phyloP scores from a whole-genome alignment of 176 grass and related monocot genomes.

The Ampelocalamus luodianensis region DNA sequence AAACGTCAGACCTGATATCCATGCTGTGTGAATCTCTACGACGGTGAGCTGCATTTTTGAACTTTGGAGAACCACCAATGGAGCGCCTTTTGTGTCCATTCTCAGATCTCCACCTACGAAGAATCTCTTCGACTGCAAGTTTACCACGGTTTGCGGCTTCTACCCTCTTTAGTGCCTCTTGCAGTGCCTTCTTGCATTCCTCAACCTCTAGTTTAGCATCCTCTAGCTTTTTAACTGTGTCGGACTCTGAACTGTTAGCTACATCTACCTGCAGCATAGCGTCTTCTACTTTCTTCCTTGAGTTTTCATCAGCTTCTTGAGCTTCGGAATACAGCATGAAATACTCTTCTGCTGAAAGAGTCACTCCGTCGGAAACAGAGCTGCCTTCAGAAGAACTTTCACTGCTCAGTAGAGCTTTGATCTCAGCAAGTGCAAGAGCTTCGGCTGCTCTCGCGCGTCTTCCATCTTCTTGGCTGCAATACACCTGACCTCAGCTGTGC shows the following conservation, averaged over 20 bases:
- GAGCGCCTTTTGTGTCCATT: conserved; percentile 50
- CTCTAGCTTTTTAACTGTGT: conserved; percentile 59
- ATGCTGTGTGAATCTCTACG: conserved; percentile 34
- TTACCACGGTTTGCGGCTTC: conserved; percentile 74
- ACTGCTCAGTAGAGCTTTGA: conserved; percentile 72
- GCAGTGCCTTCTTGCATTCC: conserved; percentile 66
- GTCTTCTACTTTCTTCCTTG: conserved; percentile 64
- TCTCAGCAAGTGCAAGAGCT: conserved; percentile 75
- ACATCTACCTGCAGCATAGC: conserved; percentile 64
- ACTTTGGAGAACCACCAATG: conserved; percentile 54
- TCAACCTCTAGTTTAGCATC: conserved; percentile 71
- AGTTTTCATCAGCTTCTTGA: conserved; percentile 64
- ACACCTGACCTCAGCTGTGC: conserved; percentile 65
- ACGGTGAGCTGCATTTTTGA: conserved; percentile 61
- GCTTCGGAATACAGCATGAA: conserved; percentile 54
- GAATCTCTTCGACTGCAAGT: conserved; percentile 66
- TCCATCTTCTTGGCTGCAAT: conserved; percentile 88
- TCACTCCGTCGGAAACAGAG: conserved; percentile 46
- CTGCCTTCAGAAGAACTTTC: conserved; percentile 48
- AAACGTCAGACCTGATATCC: conserved; percentile 45
- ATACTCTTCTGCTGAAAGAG: conserved; percentile 75
- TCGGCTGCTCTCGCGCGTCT: conserved; percentile 87
- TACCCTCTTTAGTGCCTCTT: conserved; percentile 72
- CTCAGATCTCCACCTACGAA: conserved; percentile 66
- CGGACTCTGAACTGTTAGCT: conserved; percentile 57